Evolutionary conservation across 345 rosid genomes (phyloP).

Genomic region (Moricandia moricandioides): DNA sequence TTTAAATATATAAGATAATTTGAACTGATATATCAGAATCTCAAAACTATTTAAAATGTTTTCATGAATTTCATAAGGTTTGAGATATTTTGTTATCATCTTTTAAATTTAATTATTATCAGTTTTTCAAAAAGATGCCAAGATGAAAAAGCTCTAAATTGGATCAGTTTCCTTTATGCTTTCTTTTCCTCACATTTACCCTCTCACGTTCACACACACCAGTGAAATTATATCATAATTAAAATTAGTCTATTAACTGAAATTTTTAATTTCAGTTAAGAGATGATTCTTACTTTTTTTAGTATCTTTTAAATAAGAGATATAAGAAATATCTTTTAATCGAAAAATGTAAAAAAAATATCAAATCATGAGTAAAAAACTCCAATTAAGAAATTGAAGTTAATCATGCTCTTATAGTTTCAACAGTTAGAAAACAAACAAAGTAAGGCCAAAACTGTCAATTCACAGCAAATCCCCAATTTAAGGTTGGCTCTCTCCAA

Average conservation of each 20-base stretch:
- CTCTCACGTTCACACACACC: neutral
- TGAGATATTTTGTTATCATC: neutral
- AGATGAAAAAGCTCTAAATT: neutral
- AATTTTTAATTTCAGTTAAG: too few species aligned
- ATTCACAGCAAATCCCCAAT: neutral
- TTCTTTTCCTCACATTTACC: neutral
- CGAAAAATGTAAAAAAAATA: too few species aligned
- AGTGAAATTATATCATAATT: too few species aligned
- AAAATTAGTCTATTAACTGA: too few species aligned
- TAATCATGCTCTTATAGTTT: too few species aligned
- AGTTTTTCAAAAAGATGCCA: neutral
- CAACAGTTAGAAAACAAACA: neutral
- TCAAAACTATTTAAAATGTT: neutral
- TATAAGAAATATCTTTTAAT: too few species aligned
- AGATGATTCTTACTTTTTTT: too few species aligned
- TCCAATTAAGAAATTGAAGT: too few species aligned
- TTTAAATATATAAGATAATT: neutral
- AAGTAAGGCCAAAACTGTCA: conserved; percentile 7
- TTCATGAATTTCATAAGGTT: neutral
- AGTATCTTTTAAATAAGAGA: too few species aligned
- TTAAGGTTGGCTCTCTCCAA: conserved; percentile 15
- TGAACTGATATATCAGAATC: neutral
- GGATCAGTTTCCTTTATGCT: neutral
- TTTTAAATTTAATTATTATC: too few species aligned
- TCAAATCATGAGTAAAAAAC: too few species aligned